These are phyloP conservation scores for Ogataea pignaliae DNA, from an alignment of 805 yeast genomes.

Conservation along the genomic window DNA sequence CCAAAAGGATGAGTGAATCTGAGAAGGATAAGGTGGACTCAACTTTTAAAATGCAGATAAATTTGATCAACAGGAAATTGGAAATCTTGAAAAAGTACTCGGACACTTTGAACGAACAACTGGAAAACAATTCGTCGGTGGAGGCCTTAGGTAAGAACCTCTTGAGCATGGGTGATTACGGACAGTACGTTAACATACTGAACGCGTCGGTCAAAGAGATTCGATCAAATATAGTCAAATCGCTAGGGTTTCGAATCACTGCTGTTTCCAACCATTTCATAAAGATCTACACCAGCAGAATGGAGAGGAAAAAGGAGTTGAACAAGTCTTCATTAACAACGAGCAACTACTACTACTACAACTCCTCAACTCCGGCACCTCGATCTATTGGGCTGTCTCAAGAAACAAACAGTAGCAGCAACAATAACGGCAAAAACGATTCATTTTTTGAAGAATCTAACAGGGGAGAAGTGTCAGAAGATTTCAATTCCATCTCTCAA, in stretches of 20 bases:
- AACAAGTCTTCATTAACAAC: constrained; percentile 28
- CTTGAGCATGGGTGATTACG: constrained; percentile 33
- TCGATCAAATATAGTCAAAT: constrained; percentile 45
- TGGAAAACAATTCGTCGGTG: constrained; percentile 45
- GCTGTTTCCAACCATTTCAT: constrained; percentile 42
- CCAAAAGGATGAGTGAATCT: constrained; percentile 19
- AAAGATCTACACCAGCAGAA: constrained; percentile 45
- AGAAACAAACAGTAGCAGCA: neutral
- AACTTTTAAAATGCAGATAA: constrained; percentile 23
- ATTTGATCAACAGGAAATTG: constrained; percentile 16
- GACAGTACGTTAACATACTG: constrained; percentile 32
- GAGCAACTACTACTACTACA: constrained; percentile 6
- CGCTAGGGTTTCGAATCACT: constrained; percentile 42
- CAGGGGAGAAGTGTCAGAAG: constrained; percentile 29
- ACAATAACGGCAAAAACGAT: constrained; percentile 1
- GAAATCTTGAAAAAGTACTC: constrained; percentile 29
- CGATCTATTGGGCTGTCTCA: constrained; percentile 19
- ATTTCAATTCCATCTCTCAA: constrained; percentile 31
- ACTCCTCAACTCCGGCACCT: constrained; percentile 18
- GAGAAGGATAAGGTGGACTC: constrained; percentile 26
- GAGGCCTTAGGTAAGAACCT: constrained; percentile 34
- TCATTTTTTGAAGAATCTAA: constrained; percentile 31
- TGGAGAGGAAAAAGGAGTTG: constrained; percentile 37
- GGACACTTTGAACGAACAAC: constrained; percentile 44
- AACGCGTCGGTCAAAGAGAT: constrained; percentile 38